These are phyloP conservation scores for Leptographium radiaticola DNA, from an alignment of 2,329 filamentous ascomycete genomes.

Conservation along the genomic window DNA sequence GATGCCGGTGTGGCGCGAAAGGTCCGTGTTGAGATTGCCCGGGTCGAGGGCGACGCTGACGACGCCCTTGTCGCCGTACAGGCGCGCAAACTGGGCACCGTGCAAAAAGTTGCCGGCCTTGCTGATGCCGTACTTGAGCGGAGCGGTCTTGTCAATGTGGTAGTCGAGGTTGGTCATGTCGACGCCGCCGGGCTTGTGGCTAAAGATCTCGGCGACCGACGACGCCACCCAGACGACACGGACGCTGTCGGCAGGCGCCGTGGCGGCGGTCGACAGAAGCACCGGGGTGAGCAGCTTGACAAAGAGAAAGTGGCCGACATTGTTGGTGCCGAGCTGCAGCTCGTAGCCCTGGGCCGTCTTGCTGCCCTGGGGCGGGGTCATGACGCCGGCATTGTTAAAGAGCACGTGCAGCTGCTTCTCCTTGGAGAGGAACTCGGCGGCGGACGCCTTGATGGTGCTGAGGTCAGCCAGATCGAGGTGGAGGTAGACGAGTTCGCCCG, in stretches of 20 bases:
- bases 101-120: conserved; percentile 10
- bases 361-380: conserved; percentile 16
- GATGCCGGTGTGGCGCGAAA: conserved; percentile 17
- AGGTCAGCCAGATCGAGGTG: conserved; percentile 24
- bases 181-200: conserved; percentile 7
- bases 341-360: conserved; percentile 17
- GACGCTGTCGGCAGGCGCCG: conserved; percentile 4
- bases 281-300: conserved; percentile 13
- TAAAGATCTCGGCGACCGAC: conserved; percentile 7
- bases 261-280: conserved; percentile 9
- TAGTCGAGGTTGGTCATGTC: conserved; percentile 8
- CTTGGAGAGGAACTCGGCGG: conserved; percentile 16
- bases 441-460: conserved; percentile 15
- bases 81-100: conserved; percentile 10
- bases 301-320: conserved; percentile 14
- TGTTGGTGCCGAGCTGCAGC: conserved; percentile 14
- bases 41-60: conserved; percentile 20
- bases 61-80: conserved; percentile 3
- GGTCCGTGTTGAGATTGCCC: conserved; percentile 24
- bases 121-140: conserved; percentile 7
- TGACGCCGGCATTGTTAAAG: conserved; percentile 26
- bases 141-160: neutral
- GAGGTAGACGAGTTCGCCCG: conserved; percentile 25
- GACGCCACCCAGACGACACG: conserved; percentile 12
- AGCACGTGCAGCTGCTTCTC: conserved; percentile 21